Evolutionary conservation across 2,329 filamentous ascomycete genomes (phyloP), one percentile per base, ranked within the genome.

Genomic region (Cordyceps cateniannulata): DNA sequence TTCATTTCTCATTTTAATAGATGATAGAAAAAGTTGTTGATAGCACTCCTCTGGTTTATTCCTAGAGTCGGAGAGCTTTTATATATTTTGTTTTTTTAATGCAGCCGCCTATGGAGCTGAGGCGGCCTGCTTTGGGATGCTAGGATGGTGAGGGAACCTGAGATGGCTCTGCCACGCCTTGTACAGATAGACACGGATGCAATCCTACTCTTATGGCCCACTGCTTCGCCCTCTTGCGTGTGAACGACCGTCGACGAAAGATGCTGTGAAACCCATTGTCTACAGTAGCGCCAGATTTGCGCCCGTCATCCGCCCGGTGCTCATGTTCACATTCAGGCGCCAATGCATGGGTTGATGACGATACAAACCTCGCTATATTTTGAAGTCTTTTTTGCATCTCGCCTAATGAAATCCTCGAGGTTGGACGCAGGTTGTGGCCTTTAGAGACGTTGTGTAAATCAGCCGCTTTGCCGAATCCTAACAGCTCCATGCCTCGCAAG

Each of bases 401-500:
- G n/a, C n/a, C n/a, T n/a, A n/a, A n/a, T n/a, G n/a, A n/a, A n/a
- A n/a, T n/a, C n/a, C n/a, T n/a, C n/a, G n/a, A n/a, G n/a, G n/a
- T n/a, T n/a, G n/a, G n/a, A n/a, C n/a, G n/a, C n/a, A n/a, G n/a
- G n/a, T n/a, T n/a, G n/a, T n/a, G n/a, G n/a, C n/a, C n/a, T n/a
- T n/a, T n/a, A n/a, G n/a, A n/a, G n/a, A n/a, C n/a, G n/a, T n/a
- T n/a, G n/a, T n/a, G n/a, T n/a, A n/a, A n/a, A n/a, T n/a, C n/a
- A n/a, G n/a, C 70, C 62, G 65, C 14, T 22, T 22, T 16, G 20
- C 45, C 22, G 45, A 48, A 22, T 48, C 24, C n/a, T n/a, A n/a
- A n/a, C n/a, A n/a, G n/a, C n/a, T n/a, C n/a, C n/a, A n/a, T n/a
- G n/a, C n/a, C n/a, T n/a, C n/a, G n/a, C n/a, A n/a, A n/a, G n/a